A percentile compares a stretch with the other conserved stretches of the same genome.
Conservation (phyloP, 805 yeast species). For the Kodamaea nitidulidarum region DNA sequence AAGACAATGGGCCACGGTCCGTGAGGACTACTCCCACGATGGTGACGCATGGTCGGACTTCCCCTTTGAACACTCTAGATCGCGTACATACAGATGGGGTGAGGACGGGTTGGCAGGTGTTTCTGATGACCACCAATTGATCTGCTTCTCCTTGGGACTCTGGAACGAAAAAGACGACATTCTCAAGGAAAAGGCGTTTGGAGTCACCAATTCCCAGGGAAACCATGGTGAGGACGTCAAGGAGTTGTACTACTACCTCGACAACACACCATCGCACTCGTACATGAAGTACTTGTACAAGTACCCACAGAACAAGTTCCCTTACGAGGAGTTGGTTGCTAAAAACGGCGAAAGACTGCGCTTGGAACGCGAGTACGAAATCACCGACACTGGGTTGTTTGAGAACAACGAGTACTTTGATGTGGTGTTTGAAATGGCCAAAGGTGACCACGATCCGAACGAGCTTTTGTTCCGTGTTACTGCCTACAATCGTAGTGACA, state of each 20-base stretch:
- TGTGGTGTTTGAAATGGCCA: slow-evolving; percentile 85
- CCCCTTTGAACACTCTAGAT: slow-evolving; percentile 78
- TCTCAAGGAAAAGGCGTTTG: slow-evolving; percentile 81
- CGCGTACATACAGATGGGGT: slow-evolving; percentile 89
- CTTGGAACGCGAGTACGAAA: slow-evolving; percentile 70
- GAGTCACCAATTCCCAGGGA: slow-evolving; percentile 88
- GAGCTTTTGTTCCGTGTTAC: slow-evolving; percentile 80
- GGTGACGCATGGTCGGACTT: slow-evolving; percentile 92
- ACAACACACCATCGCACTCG: slow-evolving; percentile 89
- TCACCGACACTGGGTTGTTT: slow-evolving; percentile 74
- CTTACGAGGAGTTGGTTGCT: slow-evolving; percentile 68
- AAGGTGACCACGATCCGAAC: slow-evolving; percentile 74
- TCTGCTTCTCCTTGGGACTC: slow-evolving; percentile 75
- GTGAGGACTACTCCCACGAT: slow-evolving; percentile 81
- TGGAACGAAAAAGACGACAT: slow-evolving; percentile 90
- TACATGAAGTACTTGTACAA: slow-evolving; percentile 89
- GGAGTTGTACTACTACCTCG: slow-evolving; percentile 78
- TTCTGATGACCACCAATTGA: slow-evolving; percentile 73
- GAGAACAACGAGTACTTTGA: slow-evolving; percentile 79
- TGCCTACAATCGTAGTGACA: slow-evolving; percentile 78
- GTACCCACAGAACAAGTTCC: slow-evolving; percentile 84
- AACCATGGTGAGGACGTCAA: slow-evolving; percentile 96
- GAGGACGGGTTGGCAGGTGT: slow-evolving; percentile 94
- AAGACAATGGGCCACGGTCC: slow-evolving; percentile 68
- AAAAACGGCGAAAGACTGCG: slow-evolving; percentile 66